Evolutionary conservation across 2,329 filamentous ascomycete species (phyloP), one percentile per base, ranked within the genome.

Genomic region (Neofusicoccum umdonicola): DNA sequence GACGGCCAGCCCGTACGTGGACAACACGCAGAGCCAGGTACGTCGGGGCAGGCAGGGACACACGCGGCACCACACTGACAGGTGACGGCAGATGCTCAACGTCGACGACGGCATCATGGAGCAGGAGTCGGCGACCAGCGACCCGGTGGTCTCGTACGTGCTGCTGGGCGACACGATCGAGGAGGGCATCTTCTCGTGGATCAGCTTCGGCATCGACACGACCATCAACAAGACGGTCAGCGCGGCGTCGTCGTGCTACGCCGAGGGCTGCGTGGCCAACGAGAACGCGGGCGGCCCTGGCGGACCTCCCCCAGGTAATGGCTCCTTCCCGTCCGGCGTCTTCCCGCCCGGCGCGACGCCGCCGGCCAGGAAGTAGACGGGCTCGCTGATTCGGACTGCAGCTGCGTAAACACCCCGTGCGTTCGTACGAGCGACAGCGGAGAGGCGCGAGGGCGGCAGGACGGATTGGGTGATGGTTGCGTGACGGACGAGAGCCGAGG

Each of bases 91-190:
- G 50, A 52, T 63, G 61, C 61, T 45, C 37, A 88, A 88, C 69
- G 75, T 73, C 11, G 75, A 83, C 0, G 86, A 88, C 71, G 63
- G 67, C 19, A 79, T 87, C 56, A 79, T 84, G 47, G 71, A 81
- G 22, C 74, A 80, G 70, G 81, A 84, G 70, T 79, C 81, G 4
- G 80, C 81, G 57, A 80, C 78, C 7, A 50, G 44, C 62, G 84
- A 83, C 65, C 87, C 86, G 0, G 80, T 88, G 69, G 77, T 87
- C 65, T 81, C 87, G 70, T 87, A 87, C 68, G 80, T 84, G 8
- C 77, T 83, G 13, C 79, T 89, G 1, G 85, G 86, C 11, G 81
- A 87, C 48, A 72, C 76, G 42, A 71, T 75, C 9, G 68, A 70
- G 8, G 69, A 73, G n/a, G 74, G 73, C 58, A 50, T 76, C 17